Evolutionary conservation across 805 yeast genomes (phyloP).

Genomic region (Komagataella phaffii): DNA sequence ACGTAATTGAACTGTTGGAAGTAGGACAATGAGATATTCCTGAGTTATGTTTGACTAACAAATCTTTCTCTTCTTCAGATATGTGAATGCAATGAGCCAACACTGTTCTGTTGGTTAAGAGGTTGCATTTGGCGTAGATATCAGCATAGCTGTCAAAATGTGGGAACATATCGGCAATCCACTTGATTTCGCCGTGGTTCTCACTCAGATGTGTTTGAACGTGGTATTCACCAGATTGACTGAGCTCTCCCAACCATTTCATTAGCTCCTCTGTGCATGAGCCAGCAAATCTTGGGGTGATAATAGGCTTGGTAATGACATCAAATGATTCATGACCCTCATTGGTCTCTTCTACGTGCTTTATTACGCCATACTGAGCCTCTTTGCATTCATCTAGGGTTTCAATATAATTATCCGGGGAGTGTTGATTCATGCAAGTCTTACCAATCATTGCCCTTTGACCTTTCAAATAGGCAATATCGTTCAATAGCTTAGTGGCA

Average conservation of each 20-base stretch:
- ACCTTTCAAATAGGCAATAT: constrained; percentile 48
- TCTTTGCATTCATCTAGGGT: constrained; percentile 33
- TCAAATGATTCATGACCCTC: constrained; percentile 26
- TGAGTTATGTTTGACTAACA: constrained; percentile 35
- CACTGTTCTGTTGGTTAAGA: constrained; percentile 51
- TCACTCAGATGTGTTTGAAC: constrained; percentile 82
- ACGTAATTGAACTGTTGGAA: constrained; percentile 68
- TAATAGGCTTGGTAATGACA: constrained; percentile 48
- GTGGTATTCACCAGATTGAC: constrained; percentile 33
- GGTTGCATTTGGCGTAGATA: constrained; percentile 50
- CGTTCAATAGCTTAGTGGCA: constrained; percentile 68
- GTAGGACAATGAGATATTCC: constrained; percentile 87
- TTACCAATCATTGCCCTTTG: constrained; percentile 89
- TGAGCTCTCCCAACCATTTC: constrained; percentile 40
- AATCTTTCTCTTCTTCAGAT: constrained; percentile 40
- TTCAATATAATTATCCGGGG: constrained; percentile 62
- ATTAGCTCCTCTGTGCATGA: constrained; percentile 57
- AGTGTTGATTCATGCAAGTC: constrained; percentile 84
- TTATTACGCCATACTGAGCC: constrained; percentile 39
- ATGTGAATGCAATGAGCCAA: constrained; percentile 81
- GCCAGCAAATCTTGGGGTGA: constrained; percentile 90
- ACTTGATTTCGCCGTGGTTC: constrained; percentile 54
- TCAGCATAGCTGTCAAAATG: constrained; percentile 52
- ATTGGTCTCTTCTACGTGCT: constrained; percentile 28
- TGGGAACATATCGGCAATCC: constrained; percentile 63